These are phyloP conservation scores for Cercospora nicotianae DNA, from an alignment of 2,329 filamentous ascomycete species.

Conservation along the genomic window DNA sequence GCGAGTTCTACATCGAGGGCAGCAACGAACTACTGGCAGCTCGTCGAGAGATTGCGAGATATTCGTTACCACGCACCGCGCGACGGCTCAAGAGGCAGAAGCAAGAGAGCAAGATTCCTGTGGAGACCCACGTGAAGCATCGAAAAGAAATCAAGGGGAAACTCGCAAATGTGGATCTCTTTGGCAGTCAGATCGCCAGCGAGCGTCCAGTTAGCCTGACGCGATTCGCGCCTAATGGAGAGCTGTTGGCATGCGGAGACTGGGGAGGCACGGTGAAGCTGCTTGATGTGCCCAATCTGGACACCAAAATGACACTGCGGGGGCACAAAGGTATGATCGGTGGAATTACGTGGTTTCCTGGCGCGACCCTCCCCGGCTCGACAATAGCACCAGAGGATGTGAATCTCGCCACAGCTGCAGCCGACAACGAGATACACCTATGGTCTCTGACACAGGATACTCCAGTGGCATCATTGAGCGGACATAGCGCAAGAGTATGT, in stretches of 20 bases:
- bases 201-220: constrained; percentile 91
- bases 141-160: constrained; percentile 84
- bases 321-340: constrained; percentile 89
- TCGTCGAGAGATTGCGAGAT: constrained; percentile 75
- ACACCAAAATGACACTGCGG: constrained; percentile 71
- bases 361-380: constrained; percentile 70
- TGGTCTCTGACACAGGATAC: constrained; percentile 89
- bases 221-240: constrained; percentile 81
- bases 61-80: constrained; percentile 79
- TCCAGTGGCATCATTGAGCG: constrained; percentile 76
- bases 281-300: constrained; percentile 77
- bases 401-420: constrained; percentile 87
- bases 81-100: constrained; percentile 74
- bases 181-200: constrained; percentile 88
- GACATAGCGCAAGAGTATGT: constrained; percentile 84
- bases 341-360: constrained; percentile 86
- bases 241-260: constrained; percentile 83
- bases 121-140: constrained; percentile 89
- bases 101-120: constrained; percentile 75
- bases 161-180: constrained; percentile 80
- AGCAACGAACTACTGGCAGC: constrained; percentile 71
- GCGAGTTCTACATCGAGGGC: constrained; percentile 94
- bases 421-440: constrained; percentile 81
- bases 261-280: constrained; percentile 90
- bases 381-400: constrained; percentile 67